Percentiles rank a stretch among this genome's conserved stretches.
These are phyloP conservation scores for Wickerhamomyces sydowiorum DNA, from an alignment of 805 yeast species.

Conservation along the genomic window DNA sequence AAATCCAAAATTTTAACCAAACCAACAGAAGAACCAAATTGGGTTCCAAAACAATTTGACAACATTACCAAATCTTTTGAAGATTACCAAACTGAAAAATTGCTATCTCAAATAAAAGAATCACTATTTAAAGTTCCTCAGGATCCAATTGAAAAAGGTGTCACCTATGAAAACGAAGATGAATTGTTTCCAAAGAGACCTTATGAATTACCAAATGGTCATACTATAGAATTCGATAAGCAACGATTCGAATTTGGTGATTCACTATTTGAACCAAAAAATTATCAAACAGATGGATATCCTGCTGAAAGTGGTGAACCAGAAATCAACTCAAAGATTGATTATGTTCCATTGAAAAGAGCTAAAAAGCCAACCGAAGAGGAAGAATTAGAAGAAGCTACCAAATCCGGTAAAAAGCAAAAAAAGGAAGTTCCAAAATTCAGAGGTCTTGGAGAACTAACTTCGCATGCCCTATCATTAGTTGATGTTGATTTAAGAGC, in stretches of 20 bases:
- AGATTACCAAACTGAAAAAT: constrained; percentile 47
- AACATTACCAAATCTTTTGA: constrained; percentile 38
- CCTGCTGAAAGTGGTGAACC: constrained; percentile 47
- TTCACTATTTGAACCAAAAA: constrained; percentile 60
- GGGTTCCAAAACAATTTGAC: constrained; percentile 17
- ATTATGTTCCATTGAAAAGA: constrained; percentile 71
- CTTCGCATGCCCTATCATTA: constrained; percentile 46
- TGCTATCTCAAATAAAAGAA: constrained; percentile 74
- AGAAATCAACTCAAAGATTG: constrained; percentile 42
- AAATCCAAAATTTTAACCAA: constrained; percentile 34
- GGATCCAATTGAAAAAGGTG: constrained; percentile 31
- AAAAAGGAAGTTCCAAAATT: constrained; percentile 18
- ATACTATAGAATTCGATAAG: constrained; percentile 50
- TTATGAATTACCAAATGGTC: constrained; percentile 77
- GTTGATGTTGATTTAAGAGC: constrained; percentile 82
- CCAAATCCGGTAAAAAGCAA: constrained; percentile 22
- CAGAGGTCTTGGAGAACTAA: constrained; percentile 55
- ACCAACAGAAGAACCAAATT: constrained; percentile 28
- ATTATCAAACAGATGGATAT: constrained; percentile 32
- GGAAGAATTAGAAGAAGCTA: constrained; percentile 22
- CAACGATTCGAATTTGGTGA: constrained; percentile 66
- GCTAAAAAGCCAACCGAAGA: constrained; percentile 30
- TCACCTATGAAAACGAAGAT: constrained; percentile 17
- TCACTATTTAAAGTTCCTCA: constrained; percentile 46
- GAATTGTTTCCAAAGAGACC: constrained; percentile 32